Conservation (phyloP, 768 basidiomycete genomes). For the Trametes punicea region DNA sequence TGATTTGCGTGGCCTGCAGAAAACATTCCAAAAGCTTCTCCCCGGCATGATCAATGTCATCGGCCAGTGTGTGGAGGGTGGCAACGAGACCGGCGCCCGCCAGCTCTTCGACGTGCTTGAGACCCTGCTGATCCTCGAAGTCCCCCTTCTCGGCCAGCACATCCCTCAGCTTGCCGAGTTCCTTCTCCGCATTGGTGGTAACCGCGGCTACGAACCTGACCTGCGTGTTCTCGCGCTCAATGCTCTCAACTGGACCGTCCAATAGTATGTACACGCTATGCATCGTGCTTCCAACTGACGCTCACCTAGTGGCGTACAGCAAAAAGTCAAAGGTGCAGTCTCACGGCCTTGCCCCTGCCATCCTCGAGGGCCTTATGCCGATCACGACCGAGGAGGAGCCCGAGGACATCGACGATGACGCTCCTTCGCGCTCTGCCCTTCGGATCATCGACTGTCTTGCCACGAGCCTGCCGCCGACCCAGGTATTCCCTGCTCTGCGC, state of each 20-base stretch:
- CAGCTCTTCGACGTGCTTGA: slow-evolving; percentile 95
- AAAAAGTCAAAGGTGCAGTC: slow-evolving; percentile 96
- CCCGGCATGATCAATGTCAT: slow-evolving; percentile 89
- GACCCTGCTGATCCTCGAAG: slow-evolving; percentile 92
- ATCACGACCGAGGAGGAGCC: slow-evolving; percentile 93
- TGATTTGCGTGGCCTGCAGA: slow-evolving; percentile 39
- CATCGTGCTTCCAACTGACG: background rate
- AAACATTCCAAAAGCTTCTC: slow-evolving; percentile 82
- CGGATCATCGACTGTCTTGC: slow-evolving; percentile 92
- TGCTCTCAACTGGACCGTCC: slow-evolving; percentile 93
- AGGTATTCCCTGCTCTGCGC: slow-evolving; percentile 93
- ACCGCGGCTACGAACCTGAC: slow-evolving; percentile 69
- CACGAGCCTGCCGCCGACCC: slow-evolving; percentile 87
- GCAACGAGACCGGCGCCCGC: slow-evolving; percentile 78
- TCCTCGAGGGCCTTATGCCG: slow-evolving; percentile 90
- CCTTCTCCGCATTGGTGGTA: slow-evolving; percentile 80
- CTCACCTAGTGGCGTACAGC: slow-evolving; percentile 39
- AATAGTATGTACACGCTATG: slow-evolving; percentile 61
- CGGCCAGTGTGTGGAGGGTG: slow-evolving; percentile 73
- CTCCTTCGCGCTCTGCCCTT: slow-evolving; percentile 89
- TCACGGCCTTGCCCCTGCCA: slow-evolving; percentile 76
- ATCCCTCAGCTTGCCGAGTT: slow-evolving; percentile 86
- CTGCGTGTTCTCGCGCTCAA: slow-evolving; percentile 90
- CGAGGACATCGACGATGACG: slow-evolving; percentile 89
- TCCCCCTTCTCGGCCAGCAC: slow-evolving; percentile 87